These are phyloP conservation scores for Aspergillus japonicus DNA, from an alignment of 2,329 filamentous ascomycete species.

Conservation along the genomic window DNA sequence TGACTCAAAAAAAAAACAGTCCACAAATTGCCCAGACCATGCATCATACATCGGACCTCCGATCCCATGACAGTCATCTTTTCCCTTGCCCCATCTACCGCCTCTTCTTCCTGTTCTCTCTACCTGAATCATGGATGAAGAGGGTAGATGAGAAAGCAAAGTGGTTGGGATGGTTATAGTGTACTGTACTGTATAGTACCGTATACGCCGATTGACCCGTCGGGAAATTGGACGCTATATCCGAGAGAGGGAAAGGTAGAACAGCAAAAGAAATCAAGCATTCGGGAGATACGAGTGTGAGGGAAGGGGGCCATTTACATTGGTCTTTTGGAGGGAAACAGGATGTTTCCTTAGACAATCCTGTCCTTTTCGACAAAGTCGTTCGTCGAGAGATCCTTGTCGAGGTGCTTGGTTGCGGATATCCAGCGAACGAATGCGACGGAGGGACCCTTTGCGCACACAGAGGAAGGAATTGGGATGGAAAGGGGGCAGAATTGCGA, in stretches of 20 bases:
- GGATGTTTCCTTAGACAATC: not conserved
- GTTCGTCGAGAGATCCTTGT: not conserved
- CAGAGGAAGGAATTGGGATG: not conserved
- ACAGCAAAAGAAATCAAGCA: not conserved
- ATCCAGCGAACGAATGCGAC: not conserved
- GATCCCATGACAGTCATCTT: not conserved
- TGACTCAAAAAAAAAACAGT: not conserved
- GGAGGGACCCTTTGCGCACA: not conserved
- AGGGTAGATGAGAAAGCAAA: not conserved
- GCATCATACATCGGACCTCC: not conserved
- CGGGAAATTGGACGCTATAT: not conserved
- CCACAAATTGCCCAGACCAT: no score
- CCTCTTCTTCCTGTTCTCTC: not conserved
- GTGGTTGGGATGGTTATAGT: not conserved
- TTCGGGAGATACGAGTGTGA: not conserved
- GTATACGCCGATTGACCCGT: not conserved
- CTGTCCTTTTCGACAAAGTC: not conserved
- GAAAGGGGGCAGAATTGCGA: not conserved
- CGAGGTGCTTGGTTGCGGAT: not conserved
- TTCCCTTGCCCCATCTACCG: not conserved
- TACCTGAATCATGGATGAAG: not conserved
- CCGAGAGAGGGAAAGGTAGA: not conserved
- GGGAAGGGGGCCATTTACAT: not conserved
- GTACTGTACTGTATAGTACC: no score
- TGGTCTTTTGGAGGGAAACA: not conserved